Percentiles rank a stretch among this genome's conserved stretches.
Conservation (phyloP, 305 asterid species). For the Fraxinus albicans region DNA sequence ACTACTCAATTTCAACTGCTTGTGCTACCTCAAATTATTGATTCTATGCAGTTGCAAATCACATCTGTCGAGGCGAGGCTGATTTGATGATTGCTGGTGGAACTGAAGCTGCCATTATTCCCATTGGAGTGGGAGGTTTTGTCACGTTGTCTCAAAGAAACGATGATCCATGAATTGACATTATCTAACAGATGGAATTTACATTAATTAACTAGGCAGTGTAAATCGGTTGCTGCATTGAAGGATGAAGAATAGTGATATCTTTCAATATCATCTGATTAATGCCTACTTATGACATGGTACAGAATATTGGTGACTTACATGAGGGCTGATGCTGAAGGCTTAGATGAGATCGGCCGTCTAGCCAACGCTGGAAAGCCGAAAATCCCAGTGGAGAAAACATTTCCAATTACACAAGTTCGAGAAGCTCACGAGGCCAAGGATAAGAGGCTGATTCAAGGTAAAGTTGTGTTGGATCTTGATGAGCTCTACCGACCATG, state of each 20-base stretch:
- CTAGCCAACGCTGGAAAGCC: conserved; percentile 67
- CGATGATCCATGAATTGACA: no score
- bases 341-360: conserved; percentile 70
- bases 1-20: no score
- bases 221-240: no score
- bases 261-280: background rate
- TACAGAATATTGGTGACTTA: conserved; percentile 85
- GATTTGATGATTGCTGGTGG: no score
- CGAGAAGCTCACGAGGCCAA: conserved; percentile 83
- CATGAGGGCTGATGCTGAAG: conserved; percentile 94
- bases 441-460: conserved; percentile 65
- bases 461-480: conserved; percentile 85
- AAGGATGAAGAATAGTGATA: background rate
- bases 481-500: conserved; percentile 31
- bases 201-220: no score
- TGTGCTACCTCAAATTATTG: no score
- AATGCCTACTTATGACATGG: conserved; percentile 10
- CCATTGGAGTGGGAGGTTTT: no score
- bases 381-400: conserved; percentile 74
- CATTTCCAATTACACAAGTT: conserved; percentile 61
- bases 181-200: no score
- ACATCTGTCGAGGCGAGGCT: no score
- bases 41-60: no score
- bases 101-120: no score
- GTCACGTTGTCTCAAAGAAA: no score